A percentile compares a stretch with the other conserved stretches of the same genome.
These are phyloP conservation scores for Helichrysum umbraculigerum DNA, from an alignment of 129 eudicot species.

Conservation along the genomic window DNA sequence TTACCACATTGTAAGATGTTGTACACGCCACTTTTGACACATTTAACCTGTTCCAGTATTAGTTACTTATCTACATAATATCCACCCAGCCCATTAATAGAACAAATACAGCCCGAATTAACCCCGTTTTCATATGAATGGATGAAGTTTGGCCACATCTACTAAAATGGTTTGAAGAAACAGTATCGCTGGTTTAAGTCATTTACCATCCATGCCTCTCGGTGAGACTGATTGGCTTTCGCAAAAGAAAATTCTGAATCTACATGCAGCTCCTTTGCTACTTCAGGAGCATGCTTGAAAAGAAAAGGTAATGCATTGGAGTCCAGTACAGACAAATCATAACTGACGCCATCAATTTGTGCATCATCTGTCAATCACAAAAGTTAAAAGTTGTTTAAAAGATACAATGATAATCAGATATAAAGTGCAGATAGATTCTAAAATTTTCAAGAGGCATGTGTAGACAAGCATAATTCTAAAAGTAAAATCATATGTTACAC, in stretches of 20 bases:
- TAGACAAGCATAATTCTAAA: neutral
- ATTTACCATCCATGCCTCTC: constrained; percentile 78
- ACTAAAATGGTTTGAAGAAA: neutral
- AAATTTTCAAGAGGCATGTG: neutral
- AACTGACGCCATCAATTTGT: constrained; percentile 57
- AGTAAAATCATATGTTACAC: constrained; percentile 11
- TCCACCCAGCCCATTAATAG: neutral
- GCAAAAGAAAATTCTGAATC: constrained; percentile 55
- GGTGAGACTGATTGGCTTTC: constrained; percentile 44
- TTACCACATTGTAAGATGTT: neutral
- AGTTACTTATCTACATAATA: neutral
- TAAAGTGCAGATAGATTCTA: neutral
- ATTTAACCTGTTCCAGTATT: too few species aligned
- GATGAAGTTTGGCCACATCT: neutral
- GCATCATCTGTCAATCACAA: constrained; percentile 52
- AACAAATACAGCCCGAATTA: neutral
- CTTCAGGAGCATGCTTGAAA: constrained; percentile 86
- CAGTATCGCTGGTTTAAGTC: neutral
- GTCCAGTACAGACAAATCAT: constrained; percentile 79
- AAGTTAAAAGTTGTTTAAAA: constrained; percentile 15
- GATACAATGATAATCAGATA: neutral
- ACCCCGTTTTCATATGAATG: neutral
- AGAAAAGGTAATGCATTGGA: constrained; percentile 80
- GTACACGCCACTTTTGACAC: neutral
- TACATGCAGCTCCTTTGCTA: constrained; percentile 56